Evolutionary conservation across 2,329 filamentous ascomycete genomes (phyloP).

Genomic region (Anthostomella pinea): DNA sequence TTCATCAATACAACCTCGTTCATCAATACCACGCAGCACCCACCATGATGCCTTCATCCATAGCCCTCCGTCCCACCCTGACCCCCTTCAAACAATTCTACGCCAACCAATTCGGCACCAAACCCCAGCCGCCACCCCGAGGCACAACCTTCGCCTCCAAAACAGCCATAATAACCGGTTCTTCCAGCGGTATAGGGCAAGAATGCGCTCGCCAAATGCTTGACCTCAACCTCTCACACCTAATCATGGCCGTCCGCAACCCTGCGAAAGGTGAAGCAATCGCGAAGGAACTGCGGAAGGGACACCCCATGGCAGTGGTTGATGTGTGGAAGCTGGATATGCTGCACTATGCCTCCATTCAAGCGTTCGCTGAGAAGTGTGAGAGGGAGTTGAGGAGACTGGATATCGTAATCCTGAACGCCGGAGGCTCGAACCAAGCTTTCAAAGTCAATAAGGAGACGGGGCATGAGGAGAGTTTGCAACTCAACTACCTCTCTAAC

Average conservation of each 20-base stretch:
- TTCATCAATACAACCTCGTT: too few species aligned
- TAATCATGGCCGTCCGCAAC: conserved; percentile 37
- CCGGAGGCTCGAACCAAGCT: conserved; percentile 25
- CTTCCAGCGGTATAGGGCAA: conserved; percentile 38
- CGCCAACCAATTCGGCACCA: too few species aligned
- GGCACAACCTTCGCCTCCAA: conserved; percentile 18
- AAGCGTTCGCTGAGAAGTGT: conserved; percentile 33
- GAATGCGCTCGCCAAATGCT: conserved; percentile 36
- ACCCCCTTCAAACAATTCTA: too few species aligned
- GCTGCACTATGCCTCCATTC: conserved; percentile 35
- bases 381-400: conserved; percentile 32
- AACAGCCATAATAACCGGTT: conserved; percentile 38
- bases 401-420: conserved; percentile 40
- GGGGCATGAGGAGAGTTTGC: conserved; percentile 40
- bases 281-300: conserved; percentile 17
- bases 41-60: too few species aligned
- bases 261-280: conserved; percentile 21
- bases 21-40: too few species aligned
- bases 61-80: too few species aligned
- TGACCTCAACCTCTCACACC: conserved; percentile 27
- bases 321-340: conserved; percentile 40
- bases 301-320: conserved; percentile 22
- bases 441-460: conserved; percentile 19
- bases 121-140: too few species aligned
- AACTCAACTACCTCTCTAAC: conserved; percentile 50